These are phyloP conservation scores for Russula earlei DNA, from an alignment of 768 basidiomycete genomes.

Conservation along the genomic window DNA sequence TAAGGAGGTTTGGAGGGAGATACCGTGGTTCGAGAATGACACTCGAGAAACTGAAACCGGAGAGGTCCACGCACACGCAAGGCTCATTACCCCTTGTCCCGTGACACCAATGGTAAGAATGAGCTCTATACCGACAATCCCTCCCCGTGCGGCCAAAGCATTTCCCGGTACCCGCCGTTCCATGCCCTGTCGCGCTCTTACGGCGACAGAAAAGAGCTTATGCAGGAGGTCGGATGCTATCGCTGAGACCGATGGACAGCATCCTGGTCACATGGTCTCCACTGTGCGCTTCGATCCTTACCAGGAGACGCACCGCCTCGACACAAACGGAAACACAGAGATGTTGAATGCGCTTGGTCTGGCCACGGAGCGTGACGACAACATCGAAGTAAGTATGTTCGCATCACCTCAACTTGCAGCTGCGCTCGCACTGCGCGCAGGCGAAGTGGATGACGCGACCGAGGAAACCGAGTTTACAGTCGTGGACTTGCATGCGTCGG, in stretches of 20 bases:
- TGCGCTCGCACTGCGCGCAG: background rate
- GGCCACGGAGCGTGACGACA: background rate
- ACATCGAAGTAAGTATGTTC: background rate
- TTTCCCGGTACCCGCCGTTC: background rate
- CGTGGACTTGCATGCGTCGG: constrained; percentile 1
- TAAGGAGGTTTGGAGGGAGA: background rate
- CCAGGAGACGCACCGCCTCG: too few species aligned
- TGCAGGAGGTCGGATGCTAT: too few species aligned
- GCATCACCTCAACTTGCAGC: constrained; percentile 7
- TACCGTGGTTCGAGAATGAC: background rate
- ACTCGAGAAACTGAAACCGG: background rate
- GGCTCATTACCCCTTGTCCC: background rate
- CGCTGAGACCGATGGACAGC: background rate
- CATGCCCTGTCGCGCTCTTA: background rate
- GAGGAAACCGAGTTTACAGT: background rate
- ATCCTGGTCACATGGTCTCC: background rate
- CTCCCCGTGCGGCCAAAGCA: background rate
- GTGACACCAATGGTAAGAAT: background rate
- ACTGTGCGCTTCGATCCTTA: background rate
- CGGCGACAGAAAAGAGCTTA: background rate
- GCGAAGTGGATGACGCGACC: background rate
- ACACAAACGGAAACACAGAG: background rate
- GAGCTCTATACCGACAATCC: background rate
- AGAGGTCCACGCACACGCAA: background rate
- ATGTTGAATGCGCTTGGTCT: background rate